These are phyloP conservation scores for Dictyostelium citrinum DNA, from an alignment of 78 protist genomes.

Conservation along the genomic window DNA sequence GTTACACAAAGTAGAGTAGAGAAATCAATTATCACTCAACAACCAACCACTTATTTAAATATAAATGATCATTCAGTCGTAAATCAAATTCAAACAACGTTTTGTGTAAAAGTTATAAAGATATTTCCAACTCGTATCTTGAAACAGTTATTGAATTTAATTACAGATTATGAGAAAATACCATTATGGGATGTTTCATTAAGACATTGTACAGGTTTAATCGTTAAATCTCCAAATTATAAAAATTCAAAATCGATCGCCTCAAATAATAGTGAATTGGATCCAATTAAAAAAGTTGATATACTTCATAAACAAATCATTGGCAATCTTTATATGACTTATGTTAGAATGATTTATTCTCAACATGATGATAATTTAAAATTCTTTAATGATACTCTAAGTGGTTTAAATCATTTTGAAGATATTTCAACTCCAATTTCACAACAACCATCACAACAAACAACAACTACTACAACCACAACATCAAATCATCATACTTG, in stretches of 20 bases:
- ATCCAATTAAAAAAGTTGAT: conserved; percentile 41
- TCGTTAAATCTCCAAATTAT: conserved; percentile 30
- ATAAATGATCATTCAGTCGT: neutral
- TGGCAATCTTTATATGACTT: conserved; percentile 66
- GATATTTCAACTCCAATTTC: neutral
- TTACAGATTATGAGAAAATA: conserved; percentile 61
- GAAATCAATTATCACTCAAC: conserved; percentile 17
- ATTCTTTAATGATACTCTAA: conserved; percentile 14
- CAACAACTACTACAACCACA: neutral
- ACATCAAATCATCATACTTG: conserved; percentile 1
- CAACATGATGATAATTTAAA: conserved; percentile 6
- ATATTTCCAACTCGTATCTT: conserved; percentile 49
- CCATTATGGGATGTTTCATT: conserved; percentile 69
- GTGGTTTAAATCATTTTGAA: conserved; percentile 12
- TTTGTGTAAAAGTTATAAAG: conserved; percentile 15
- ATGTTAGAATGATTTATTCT: conserved; percentile 49
- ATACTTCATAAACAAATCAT: conserved; percentile 62
- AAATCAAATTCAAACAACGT: conserved; percentile 5
- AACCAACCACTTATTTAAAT: neutral
- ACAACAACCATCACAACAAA: neutral
- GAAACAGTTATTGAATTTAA: conserved; percentile 7
- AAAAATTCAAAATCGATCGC: neutral
- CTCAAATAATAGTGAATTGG: neutral
- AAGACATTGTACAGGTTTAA: conserved; percentile 66
- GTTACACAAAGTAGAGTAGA: conserved; percentile 22